Base-by-base conservation (phyloP, 129 eudicot species). In the Silybum marianum region DNA sequence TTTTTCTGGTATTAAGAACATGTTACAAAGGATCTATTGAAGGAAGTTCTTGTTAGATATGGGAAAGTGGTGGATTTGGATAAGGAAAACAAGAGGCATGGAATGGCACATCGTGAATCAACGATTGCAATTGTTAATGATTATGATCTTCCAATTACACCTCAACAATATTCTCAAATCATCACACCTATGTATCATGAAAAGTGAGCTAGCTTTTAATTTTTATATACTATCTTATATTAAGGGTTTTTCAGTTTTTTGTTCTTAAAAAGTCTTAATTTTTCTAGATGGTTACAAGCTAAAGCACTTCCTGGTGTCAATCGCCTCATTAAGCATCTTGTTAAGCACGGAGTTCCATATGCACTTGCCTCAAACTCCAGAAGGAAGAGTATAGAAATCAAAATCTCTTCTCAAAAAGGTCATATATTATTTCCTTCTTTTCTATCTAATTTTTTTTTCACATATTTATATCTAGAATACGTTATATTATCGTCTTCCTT, bases 301-400 rank as follows among this genome's bases (percentile, higher is more conserved):
- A 86, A 81, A 84, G 85, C 95, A 72, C 97, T 88, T 81, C 95
- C 95, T 70, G 98, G 97, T 73, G 98, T 92, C 60, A 87, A 88
- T 84, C 97, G 97, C 10, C 95, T 94, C n/a, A 87, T 94, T 72
- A 84, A 87, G 80, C 98, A 94, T 91, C 95, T 91, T 63, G 88
- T 48, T 26, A 86, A 86, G 46, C 88, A 90, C 77, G 87, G 85
- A 36, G 86, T 94, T 70, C 93, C 93, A 6, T 86, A 90, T 82
- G 87, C 93, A 65, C 93, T 94, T 66, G 98, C 98, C 80, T 94
- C 98, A 77, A 94, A 94, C 83, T 88, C 97, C 21, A 11, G 78
- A 67, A 84, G 80, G 46, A 88, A 90, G 78, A 88, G 87, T 68
- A 80, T 91, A 26, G 90, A 84, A 80, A 86, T 73, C 48, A 94